A percentile compares a stretch with the other conserved stretches of the same genome.
Conservation (phyloP, 1,139 yeast species). For the Protomyces inundatus region DNA sequence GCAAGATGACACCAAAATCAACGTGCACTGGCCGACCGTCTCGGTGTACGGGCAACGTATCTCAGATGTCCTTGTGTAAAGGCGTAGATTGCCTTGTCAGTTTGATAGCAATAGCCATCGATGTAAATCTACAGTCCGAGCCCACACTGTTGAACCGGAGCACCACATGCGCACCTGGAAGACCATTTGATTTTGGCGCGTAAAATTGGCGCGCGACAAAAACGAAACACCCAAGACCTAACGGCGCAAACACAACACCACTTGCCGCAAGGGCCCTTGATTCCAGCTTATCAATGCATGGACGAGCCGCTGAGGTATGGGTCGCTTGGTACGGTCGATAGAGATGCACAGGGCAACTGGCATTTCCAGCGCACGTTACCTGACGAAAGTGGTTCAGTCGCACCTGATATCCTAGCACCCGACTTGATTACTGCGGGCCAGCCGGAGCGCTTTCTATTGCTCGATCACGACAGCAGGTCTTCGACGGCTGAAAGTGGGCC, state of each 20-base stretch:
- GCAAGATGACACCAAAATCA: conserved; percentile 45
- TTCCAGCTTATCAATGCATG: neutral
- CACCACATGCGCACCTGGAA: too few relatives aligned
- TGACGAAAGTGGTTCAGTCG: neutral
- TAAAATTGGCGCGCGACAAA: too few relatives aligned
- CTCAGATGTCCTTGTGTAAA: neutral
- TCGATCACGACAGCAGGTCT: neutral
- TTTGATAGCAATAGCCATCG: too few relatives aligned
- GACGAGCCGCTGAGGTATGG: neutral
- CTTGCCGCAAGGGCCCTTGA: too few relatives aligned
- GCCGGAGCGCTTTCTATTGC: neutral
- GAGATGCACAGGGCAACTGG: neutral
- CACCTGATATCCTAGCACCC: too few relatives aligned
- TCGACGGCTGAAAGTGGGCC: neutral
- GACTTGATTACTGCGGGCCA: neutral
- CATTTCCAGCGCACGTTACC: neutral
- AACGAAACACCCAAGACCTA: too few relatives aligned
- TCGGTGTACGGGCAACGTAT: conserved; percentile 38
- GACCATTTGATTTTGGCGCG: too few relatives aligned
- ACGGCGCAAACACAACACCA: too few relatives aligned
- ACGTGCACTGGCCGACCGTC: conserved; percentile 57
- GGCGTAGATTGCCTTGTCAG: too few relatives aligned
- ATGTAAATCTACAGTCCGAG: too few relatives aligned
- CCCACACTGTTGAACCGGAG: too few relatives aligned
- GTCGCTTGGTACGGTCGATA: neutral